Evolutionary conservation across 2,329 filamentous ascomycete species (phyloP), one percentile per base, ranked within the genome.

Genomic region (Aureobasidium leucospermi): DNA sequence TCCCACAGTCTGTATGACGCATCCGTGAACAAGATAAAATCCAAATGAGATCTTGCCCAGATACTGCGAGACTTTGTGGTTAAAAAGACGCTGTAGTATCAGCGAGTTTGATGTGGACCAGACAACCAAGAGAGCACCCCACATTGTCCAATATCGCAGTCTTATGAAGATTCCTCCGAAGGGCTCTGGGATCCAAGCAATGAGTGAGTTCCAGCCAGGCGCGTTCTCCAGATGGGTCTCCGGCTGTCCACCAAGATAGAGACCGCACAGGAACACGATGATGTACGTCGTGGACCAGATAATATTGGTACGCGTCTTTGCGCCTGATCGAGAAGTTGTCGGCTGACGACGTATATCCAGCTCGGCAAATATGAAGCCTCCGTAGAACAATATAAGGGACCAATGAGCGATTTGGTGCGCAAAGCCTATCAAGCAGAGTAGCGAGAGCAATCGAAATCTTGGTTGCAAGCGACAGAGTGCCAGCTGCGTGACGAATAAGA

Each of bases 21-120:
- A 79, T 0, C 82, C 81, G 67, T 86, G 83, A 73, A 85, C 79
- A 11, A 86, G 75, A 68, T 86, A 86, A 29, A 86, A 67, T 49
- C 81, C 78, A 66, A 83, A 86, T 56, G 81, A 84, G 64, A 85
- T 79, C 67, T 78, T 79, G 62, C 83, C 83, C 7, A 85, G 72
- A 68, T 85, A 85, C 66, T 84, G 81, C 4, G 82, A 73, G 15
- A 75, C 64, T 2, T 70, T 65, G 1, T 73, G 71, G 65, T 78
- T 79, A 69, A 85, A 83, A 61, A 83, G 71, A 19, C 72, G 70
- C 65, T 80, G 78, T 74, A 80, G 48, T 59, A 57, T 69, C 2
- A 70, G 68, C 4, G 77, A 78, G 60, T 78, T 75, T 29, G 77
- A 75, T 19, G 81, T 77, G 39, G 76, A 76, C 57, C 77, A 70